Conservation (phyloP, 1,284 basidiomycete species). For the Ceratorhiza oryzae-sativae region DNA sequence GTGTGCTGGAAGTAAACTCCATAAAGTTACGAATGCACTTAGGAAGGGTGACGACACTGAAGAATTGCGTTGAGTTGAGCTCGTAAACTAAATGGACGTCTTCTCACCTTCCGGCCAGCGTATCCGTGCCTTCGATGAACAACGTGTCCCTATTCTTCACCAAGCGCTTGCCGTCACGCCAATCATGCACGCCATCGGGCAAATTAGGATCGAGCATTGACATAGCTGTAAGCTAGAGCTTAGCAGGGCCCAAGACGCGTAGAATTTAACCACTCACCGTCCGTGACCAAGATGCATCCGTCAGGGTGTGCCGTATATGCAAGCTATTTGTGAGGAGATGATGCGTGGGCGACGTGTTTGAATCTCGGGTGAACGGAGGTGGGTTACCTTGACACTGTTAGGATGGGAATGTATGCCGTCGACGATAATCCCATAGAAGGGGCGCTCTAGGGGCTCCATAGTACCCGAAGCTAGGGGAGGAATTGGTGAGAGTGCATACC, state of each 20-base stretch:
- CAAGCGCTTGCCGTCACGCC: constrained; percentile 81
- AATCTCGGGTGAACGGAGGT: not conserved
- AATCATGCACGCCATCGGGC: constrained; percentile 83
- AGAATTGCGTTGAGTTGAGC: constrained; percentile 9
- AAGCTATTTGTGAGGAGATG: constrained; percentile 57
- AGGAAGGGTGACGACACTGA: constrained; percentile 78
- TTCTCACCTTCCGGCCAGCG: constrained; percentile 80
- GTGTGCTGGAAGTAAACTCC: constrained; percentile 78
- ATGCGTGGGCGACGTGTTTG: constrained; percentile 14
- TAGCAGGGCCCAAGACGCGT: not conserved
- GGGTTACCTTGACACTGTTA: constrained; percentile 80
- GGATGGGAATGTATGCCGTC: constrained; percentile 92
- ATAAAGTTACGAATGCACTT: constrained; percentile 86
- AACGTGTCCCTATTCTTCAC: constrained; percentile 82
- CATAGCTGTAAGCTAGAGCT: constrained; percentile 65
- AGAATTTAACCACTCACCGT: constrained; percentile 63
- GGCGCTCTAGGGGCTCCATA: constrained; percentile 61
- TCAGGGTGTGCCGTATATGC: constrained; percentile 84
- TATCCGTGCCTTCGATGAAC: constrained; percentile 83
- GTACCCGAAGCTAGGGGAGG: not conserved
- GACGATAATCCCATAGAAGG: constrained; percentile 88
- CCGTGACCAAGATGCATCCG: constrained; percentile 87
- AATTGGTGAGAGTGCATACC: constrained; percentile 27
- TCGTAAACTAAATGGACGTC: not conserved
- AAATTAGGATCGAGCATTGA: constrained; percentile 86